phyloP scores from a whole-genome alignment of 495 filamentous ascomycete species.

The Aspergillus avenaceus region DNA sequence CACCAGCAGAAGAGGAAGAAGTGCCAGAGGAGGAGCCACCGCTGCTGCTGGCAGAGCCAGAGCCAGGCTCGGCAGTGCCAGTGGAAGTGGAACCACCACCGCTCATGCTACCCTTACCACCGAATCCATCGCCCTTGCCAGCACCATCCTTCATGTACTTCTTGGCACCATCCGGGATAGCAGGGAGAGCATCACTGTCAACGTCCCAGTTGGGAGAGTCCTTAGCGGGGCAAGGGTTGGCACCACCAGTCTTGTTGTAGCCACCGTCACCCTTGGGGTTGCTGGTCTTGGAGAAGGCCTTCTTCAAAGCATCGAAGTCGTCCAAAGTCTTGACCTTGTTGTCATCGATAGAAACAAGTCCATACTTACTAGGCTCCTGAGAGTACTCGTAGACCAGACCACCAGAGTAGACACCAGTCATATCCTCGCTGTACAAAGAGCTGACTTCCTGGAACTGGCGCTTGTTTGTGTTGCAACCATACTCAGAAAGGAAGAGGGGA shows the following conservation, averaged over 20 bases:
- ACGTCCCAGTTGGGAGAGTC: constrained; percentile 70
- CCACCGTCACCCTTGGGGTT: constrained; percentile 73
- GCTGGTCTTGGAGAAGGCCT: constrained; percentile 56
- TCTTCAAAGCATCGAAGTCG: constrained; percentile 68
- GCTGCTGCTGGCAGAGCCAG: constrained; percentile 37
- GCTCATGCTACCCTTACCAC: constrained; percentile 68
- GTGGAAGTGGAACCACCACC: constrained; percentile 58
- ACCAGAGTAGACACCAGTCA: constrained; percentile 92
- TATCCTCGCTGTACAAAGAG: constrained; percentile 75
- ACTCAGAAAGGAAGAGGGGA: constrained; percentile 94
- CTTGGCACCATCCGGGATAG: constrained; percentile 64
- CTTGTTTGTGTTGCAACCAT: constrained; percentile 77
- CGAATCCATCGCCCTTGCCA: constrained; percentile 67
- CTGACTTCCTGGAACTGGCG: constrained; percentile 79
- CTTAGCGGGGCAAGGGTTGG: constrained; percentile 65
- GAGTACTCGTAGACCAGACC: constrained; percentile 96
- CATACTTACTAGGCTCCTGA: constrained; percentile 70
- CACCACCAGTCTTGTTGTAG: constrained; percentile 62
- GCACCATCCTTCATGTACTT: constrained; percentile 71
- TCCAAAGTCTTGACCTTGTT: constrained; percentile 47
- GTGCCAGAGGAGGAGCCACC: constrained; percentile 20
- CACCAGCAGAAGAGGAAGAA: constrained; percentile 42
- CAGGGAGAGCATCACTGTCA: constrained; percentile 60
- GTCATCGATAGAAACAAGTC: constrained; percentile 68
- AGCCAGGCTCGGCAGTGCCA: constrained; percentile 59